Base-by-base conservation (phyloP, 768 basidiomycete genomes). In the Suillus subluteus region DNA sequence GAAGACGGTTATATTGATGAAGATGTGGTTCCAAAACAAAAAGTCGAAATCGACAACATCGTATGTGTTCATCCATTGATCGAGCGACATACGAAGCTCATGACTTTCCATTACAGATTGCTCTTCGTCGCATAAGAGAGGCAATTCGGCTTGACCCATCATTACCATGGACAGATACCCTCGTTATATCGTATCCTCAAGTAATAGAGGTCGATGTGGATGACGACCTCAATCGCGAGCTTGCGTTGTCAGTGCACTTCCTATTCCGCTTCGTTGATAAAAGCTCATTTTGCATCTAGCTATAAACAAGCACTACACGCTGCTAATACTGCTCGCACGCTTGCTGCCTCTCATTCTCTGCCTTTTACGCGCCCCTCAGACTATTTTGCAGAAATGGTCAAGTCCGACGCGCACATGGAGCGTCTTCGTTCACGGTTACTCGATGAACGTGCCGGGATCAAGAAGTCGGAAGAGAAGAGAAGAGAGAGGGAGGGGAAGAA, bases 341-440 rank as follows among this genome's bases (percentile, higher is more conserved):
- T 95, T n/a, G 94, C 94, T n/a, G 79, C 84, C 15, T 90, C 92
- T 72, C 85, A 90, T 75, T 86, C 88, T 30, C 82, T 95, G 66
- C 89, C 96, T 0, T 99, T 98, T 80, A 91, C 93, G 12, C 91
- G 97, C 16, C 98, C 98, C 0, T 72, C 87, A 0, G 97, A 98
- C 79, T 99, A 96, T 77, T 99, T 97, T 70, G 97, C 97, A 30
- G 97, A 99, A 80, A 99, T 99, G 97, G 91, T 98, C 71, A 98
- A 99, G 79, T 91, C 90, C 40, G 98, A 99, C 72, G 82, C 92
- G 8, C 98, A 99, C 79, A 99, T 99, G 98, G 95, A 98, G 76
- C 89, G 95, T 66, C 93, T 99, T 70, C 91, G 98, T 63, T 91
- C 95, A 68, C 88, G 91, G 21, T 79, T 99, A 32, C 84, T 99